Base-by-base conservation (phyloP, 345 rosid species). In the Hibiscus mutabilis region DNA sequence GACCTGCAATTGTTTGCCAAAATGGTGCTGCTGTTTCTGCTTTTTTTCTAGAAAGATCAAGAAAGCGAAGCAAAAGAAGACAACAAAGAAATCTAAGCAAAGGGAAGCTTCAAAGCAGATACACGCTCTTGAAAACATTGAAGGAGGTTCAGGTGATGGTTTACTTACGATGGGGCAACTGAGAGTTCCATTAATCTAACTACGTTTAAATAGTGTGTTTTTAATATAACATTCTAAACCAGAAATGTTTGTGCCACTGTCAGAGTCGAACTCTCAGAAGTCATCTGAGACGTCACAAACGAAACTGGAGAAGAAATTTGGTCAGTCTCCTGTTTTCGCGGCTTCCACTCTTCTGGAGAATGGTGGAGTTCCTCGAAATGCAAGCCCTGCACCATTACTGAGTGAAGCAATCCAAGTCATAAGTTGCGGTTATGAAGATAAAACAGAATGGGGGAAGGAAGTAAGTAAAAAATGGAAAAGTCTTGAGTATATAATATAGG, bases 371-470 rank as follows among this genome's bases (percentile, higher is more conserved):
- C 92, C 93, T 6, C 80, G 60, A 15, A 84, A 85, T 61, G 87
- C 93, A 15, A 84, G 87, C 60, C 88, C 91, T 7, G 98, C 90
- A 1, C 82, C 92, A 9, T 82, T 89, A 40, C 72, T 93, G 71
- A 89, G 87, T 76, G 98, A 93, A 87, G 33, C 98, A 46, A 91
- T 94, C 75, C 98, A 94, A 83, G 98, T 94, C 66, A 91, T 94
- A 76, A 94, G 98, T 81, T 91, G 97, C 31, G 97, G 98, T 33
- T 94, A 94, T 37, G 98, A 94, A 83, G 98, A 88, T 74, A 94
- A 94, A 83, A 94, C 98, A n/a, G 98, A 94, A 85, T 94, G 98
- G 98, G 98, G 98, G 60, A 94, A 91, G 76, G 98, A 94, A 85
- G 98, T 94, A 81, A 76, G 91, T 81, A 47, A 66, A 21, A 10